Percentiles rank a stretch among this genome's conserved stretches.
phyloP scores from a whole-genome alignment of 345 rosid genomes.

The Citrus trifoliata region DNA sequence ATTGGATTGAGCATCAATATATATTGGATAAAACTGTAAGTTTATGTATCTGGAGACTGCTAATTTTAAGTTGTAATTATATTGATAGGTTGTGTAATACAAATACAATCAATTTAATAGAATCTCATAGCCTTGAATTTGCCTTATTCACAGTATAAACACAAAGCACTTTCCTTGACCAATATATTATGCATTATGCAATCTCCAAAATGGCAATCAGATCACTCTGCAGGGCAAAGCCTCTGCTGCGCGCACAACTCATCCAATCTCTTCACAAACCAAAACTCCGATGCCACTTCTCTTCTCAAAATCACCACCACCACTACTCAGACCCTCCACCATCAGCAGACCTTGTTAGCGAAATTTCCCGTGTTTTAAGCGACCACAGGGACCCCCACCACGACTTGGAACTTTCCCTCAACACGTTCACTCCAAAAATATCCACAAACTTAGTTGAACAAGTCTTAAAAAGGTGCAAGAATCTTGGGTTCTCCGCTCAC shows the following conservation, averaged over 20 bases:
- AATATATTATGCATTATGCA: background rate
- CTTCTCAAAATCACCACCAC: slow-evolving; percentile 13
- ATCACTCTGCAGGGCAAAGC: slow-evolving; percentile 16
- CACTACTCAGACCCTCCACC: slow-evolving; percentile 8
- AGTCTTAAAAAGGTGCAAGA: slow-evolving; percentile 77
- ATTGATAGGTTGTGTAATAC: too few relatives aligned
- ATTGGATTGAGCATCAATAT: too few relatives aligned
- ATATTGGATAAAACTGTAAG: background rate
- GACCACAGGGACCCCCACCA: slow-evolving; percentile 74
- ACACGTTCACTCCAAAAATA: slow-evolving; percentile 38
- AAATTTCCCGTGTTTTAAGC: slow-evolving; percentile 70
- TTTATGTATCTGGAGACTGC: too few relatives aligned
- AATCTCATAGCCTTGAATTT: too few relatives aligned
- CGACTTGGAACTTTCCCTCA: slow-evolving; percentile 61
- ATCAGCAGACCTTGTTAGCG: slow-evolving; percentile 48
- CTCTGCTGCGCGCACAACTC: background rate
- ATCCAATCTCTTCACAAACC: slow-evolving; percentile 22
- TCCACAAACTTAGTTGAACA: slow-evolving; percentile 67
- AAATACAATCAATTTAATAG: too few relatives aligned
- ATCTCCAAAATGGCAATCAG: slow-evolving; percentile 32
- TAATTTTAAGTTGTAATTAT: too few relatives aligned
- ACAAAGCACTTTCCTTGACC: too few relatives aligned
- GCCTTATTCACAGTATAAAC: too few relatives aligned
- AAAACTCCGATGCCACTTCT: slow-evolving; percentile 17
- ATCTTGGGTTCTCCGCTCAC: slow-evolving; percentile 78